Percentiles rank a stretch among this genome's conserved stretches.
Conservation (phyloP, 2,329 filamentous ascomycete species). For the Sclerotinia trifoliorum region DNA sequence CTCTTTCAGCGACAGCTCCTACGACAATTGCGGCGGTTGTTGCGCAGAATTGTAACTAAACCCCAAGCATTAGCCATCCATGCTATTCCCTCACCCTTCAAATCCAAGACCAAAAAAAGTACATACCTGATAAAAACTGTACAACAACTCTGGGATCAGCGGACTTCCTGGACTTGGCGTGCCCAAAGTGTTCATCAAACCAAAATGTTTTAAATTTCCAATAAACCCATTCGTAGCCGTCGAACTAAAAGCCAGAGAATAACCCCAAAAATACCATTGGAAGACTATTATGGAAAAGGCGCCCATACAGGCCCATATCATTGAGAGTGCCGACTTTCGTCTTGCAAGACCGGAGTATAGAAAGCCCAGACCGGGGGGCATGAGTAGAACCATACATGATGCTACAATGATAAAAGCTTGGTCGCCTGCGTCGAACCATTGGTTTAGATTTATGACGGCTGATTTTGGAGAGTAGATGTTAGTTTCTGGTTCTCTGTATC, state of each 20-base stretch:
- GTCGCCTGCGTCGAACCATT: slow-evolving; percentile 91
- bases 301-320: slow-evolving; percentile 97
- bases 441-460: slow-evolving; percentile 88
- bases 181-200: slow-evolving; percentile 79
- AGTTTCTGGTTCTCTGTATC: neutral
- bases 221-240: slow-evolving; percentile 86
- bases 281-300: slow-evolving; percentile 88
- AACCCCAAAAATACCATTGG: slow-evolving; percentile 99
- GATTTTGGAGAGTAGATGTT: slow-evolving; percentile 26
- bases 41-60: slow-evolving; percentile 92
- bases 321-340: slow-evolving; percentile 92
- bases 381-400: slow-evolving; percentile 90
- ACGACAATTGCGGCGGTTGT: slow-evolving; percentile 90
- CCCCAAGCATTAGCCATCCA: neutral
- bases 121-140: slow-evolving; percentile 84
- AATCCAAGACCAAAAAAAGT: neutral
- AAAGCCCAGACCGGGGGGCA: slow-evolving; percentile 95
- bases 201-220: slow-evolving; percentile 85
- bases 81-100: neutral
- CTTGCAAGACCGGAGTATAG: slow-evolving; percentile 97
- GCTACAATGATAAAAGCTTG: slow-evolving; percentile 89
- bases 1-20: slow-evolving; percentile 90
- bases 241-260: slow-evolving; percentile 86
- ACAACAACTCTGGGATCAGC: slow-evolving; percentile 84
- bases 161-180: slow-evolving; percentile 84